Percentiles rank a stretch among this genome's conserved stretches.
These are phyloP conservation scores for Penicillium longicatenatum DNA, from an alignment of 495 filamentous ascomycete species.

Conservation along the genomic window DNA sequence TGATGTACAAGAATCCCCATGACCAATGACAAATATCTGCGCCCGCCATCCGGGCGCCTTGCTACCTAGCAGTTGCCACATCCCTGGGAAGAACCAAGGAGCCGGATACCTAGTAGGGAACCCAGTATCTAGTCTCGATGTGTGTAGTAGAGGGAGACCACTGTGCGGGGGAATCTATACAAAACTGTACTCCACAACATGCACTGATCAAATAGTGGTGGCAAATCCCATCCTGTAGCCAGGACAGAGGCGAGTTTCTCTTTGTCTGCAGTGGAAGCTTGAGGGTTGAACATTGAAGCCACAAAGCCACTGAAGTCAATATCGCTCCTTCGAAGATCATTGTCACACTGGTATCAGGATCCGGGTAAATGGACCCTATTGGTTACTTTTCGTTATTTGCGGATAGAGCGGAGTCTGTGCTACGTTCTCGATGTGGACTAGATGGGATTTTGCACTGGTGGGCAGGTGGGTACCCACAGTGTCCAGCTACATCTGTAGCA, in stretches of 20 bases:
- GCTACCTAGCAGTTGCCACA: neutral
- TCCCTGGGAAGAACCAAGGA: no score
- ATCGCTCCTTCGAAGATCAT: neutral
- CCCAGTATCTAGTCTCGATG: no score
- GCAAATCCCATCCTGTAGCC: neutral
- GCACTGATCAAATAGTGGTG: neutral
- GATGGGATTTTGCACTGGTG: neutral
- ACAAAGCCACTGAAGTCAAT: conserved; percentile 2
- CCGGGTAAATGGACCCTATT: neutral
- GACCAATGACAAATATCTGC: neutral
- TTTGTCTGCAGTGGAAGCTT: neutral
- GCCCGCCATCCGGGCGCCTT: neutral
- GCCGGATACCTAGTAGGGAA: no score
- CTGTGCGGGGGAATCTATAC: neutral
- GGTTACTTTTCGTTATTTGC: neutral
- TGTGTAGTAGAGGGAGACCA: no score
- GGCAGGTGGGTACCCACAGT: neutral
- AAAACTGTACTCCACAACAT: neutral
- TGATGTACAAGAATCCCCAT: neutral
- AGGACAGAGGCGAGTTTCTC: neutral
- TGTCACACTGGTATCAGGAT: neutral
- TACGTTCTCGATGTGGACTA: neutral
- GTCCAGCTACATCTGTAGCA: neutral
- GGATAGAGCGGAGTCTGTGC: neutral
- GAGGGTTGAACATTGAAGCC: neutral